These are phyloP conservation scores for Talaromyces sp. DNA, from an alignment of 2,329 filamentous ascomycete genomes.

Conservation along the genomic window DNA sequence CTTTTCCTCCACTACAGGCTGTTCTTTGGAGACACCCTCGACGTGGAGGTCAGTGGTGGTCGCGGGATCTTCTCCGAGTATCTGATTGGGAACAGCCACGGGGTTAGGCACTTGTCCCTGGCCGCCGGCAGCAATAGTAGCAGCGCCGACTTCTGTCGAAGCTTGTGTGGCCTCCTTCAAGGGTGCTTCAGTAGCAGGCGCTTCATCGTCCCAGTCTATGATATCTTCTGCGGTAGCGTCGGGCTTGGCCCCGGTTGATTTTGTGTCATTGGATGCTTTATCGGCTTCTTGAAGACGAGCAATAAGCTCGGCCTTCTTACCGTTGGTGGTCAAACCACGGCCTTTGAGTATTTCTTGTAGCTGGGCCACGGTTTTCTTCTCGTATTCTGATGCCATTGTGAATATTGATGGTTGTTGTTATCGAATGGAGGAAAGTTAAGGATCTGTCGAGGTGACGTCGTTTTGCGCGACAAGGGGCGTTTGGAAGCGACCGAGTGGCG, in stretches of 20 bases:
- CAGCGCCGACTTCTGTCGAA: conserved; percentile 31
- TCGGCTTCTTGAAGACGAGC: conserved; percentile 47
- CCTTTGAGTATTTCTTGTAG: conserved; percentile 49
- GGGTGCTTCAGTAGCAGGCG: conserved; percentile 28
- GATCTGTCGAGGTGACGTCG: conserved; percentile 10
- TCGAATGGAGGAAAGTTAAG: not conserved
- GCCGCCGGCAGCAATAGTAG: conserved; percentile 37
- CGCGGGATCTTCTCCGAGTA: conserved; percentile 36
- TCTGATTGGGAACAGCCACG: conserved; percentile 39
- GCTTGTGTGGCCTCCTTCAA: conserved; percentile 27
- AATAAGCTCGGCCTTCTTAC: conserved; percentile 50
- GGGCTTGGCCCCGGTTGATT: conserved; percentile 24
- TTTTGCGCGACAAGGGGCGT: conserved; percentile 12
- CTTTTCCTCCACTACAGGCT: conserved; percentile 29
- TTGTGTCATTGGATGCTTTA: conserved; percentile 16
- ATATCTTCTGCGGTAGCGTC: conserved; percentile 38
- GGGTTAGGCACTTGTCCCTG: conserved; percentile 38
- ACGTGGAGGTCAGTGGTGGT: conserved; percentile 38
- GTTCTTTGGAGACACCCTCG: conserved; percentile 24
- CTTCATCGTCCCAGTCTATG: conserved; percentile 46
- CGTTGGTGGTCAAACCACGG: conserved; percentile 45
- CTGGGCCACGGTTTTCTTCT: conserved; percentile 50
- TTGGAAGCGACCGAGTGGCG: conserved; percentile 5
- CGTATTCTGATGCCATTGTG: conserved; percentile 44
- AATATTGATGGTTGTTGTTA: not conserved